These are phyloP conservation scores for Coniophora puteana DNA, from an alignment of 1,284 basidiomycete species.

Conservation along the genomic window DNA sequence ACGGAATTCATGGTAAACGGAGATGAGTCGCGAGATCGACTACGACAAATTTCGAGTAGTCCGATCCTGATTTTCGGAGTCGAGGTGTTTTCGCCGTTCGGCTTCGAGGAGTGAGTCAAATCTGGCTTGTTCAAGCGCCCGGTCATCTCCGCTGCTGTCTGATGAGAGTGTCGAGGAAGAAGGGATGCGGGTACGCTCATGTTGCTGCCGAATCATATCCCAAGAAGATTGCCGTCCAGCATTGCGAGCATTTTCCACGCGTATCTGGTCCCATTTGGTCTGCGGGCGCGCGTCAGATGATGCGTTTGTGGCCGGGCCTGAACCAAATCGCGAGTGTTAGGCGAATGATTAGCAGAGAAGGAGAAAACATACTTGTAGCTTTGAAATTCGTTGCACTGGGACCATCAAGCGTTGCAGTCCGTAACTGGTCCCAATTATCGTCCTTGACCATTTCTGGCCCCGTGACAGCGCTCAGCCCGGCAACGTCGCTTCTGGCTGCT, in stretches of 20 bases:
- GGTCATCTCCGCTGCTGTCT: constrained; percentile 27
- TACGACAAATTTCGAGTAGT: too few relatives aligned
- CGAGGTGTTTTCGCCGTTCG: constrained; percentile 41
- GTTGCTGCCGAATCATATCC: constrained; percentile 60
- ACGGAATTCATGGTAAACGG: not conserved
- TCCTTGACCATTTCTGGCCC: constrained; percentile 10
- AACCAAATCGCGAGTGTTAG: too few relatives aligned
- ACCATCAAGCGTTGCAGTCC: constrained; percentile 6
- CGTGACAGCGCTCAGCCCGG: constrained; percentile 7
- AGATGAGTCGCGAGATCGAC: too few relatives aligned
- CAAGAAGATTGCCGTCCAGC: constrained; percentile 50
- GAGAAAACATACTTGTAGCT: too few relatives aligned
- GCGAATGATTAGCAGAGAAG: too few relatives aligned
- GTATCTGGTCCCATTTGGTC: constrained; percentile 63
- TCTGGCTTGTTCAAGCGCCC: constrained; percentile 44
- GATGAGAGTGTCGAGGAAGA: constrained; percentile 16
- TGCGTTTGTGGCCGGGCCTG: too few relatives aligned
- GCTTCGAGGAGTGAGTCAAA: constrained; percentile 59
- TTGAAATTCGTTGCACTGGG: too few relatives aligned
- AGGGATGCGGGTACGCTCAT: constrained; percentile 39
- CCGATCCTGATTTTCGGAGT: too few relatives aligned
- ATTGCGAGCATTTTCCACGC: constrained; percentile 44
- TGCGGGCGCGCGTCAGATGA: constrained; percentile 16
- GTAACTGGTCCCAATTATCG: constrained; percentile 21
- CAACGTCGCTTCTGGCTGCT: constrained; percentile 9